Base-by-base conservation (phyloP, 768 basidiomycete species). In the Lactarius tabidus region DNA sequence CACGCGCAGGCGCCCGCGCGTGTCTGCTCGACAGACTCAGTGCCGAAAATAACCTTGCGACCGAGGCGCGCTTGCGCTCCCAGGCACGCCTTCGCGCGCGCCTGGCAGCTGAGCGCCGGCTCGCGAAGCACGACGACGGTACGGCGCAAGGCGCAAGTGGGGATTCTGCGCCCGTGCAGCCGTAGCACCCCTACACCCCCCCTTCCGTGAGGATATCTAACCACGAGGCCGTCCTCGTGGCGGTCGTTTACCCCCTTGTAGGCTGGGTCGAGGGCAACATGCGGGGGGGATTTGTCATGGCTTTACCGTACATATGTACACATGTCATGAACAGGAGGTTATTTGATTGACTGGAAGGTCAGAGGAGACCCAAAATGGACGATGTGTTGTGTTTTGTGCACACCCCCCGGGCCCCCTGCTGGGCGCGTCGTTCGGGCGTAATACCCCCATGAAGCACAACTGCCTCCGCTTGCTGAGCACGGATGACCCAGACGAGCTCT, bases 1-100 rank as follows among this genome's bases (percentile, higher is more conserved):
- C 33, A n/a, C 8, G 60, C 28, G 33, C 33, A 60, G 59, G 58
- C 51, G 55, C 45, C 23, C 81, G 80, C 59, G 70, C 75, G 57
- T 72, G 71, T 70, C 73, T 84, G 63, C 74, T 84, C 60, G 71
- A 70, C 63, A 78, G 76, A 71, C 77, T 85, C 61, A 74, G 77
- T 64, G 73, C 76, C 66, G 83, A 82, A 74, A 81, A 79, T 73
- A 66, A 67, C 51, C 70, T 70, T 33, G 74, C 75, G 20, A 67
- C 65, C 63, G 65, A 64, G 51, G 63, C 45, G 52, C 45, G 62
- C 59, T 65, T 62, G 66, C 69, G 70, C 18, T 36, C 56, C 4
- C 60, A 68, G 65, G 70, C 65, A 65, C 67, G 64, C 5, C 64
- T 63, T 48, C 63, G 54, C 36, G 41, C 60, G 45, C 58, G 65